phyloP scores from a whole-genome alignment of 1,284 basidiomycete genomes.

The Ustilago loliicola region DNA sequence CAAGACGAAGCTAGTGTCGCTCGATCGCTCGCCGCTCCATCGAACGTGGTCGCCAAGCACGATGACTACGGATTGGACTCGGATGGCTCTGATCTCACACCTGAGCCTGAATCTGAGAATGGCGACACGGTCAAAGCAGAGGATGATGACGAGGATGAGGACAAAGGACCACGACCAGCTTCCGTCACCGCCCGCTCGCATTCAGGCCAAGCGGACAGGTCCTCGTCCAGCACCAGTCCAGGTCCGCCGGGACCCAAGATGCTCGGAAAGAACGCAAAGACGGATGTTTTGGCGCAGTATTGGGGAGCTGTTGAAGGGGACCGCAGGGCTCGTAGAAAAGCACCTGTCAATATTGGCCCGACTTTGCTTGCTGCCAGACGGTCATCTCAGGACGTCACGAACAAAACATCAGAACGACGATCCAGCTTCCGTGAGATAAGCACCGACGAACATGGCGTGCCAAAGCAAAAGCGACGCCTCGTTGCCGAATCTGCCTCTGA shows the following conservation, averaged over 20 bases:
- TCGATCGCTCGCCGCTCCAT: constrained; percentile 14
- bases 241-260: constrained; percentile 65
- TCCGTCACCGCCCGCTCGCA: constrained; percentile 27
- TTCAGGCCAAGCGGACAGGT: constrained; percentile 20
- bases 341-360: constrained; percentile 40
- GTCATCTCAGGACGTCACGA: constrained; percentile 29
- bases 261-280: constrained; percentile 67
- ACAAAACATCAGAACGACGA: constrained; percentile 33
- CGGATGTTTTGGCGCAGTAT: constrained; percentile 65
- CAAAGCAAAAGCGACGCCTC: constrained; percentile 39
- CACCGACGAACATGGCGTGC: constrained; percentile 23
- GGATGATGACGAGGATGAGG: constrained; percentile 42
- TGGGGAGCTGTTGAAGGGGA: constrained; percentile 68
- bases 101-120: constrained; percentile 47
- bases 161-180: constrained; percentile 25
- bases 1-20: constrained; percentile 30
- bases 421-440: constrained; percentile 47
- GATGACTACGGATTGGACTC: constrained; percentile 38
- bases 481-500: constrained; percentile 47
- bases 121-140: constrained; percentile 25
- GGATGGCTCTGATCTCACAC: constrained; percentile 51
- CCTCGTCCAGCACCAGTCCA: constrained; percentile 46
- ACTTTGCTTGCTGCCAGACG: constrained; percentile 34
- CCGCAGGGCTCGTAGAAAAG: constrained; percentile 51
- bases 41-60: not conserved